phyloP scores from a whole-genome alignment of 495 filamentous ascomycete species.

The Patellaria atrata region DNA sequence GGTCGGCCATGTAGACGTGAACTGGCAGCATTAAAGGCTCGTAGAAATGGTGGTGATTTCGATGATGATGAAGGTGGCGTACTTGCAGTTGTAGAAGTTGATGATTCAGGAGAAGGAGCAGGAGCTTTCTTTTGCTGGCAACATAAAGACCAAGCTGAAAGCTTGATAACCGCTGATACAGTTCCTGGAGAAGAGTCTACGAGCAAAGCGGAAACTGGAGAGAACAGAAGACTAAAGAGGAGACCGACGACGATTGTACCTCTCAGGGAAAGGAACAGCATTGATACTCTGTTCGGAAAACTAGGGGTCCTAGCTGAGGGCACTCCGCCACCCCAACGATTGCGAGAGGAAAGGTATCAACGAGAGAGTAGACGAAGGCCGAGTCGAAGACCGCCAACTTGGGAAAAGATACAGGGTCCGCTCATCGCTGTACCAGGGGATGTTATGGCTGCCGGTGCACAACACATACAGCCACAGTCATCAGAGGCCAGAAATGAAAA shows the following conservation, averaged over 20 bases:
- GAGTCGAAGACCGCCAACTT: constrained; percentile 18
- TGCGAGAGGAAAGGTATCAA: constrained; percentile 17
- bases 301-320: constrained; percentile 56
- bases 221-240: constrained; percentile 2
- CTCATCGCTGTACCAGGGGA: constrained; percentile 25
- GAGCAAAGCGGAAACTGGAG: background rate
- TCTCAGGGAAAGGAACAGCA: constrained; percentile 49
- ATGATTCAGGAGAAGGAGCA: constrained; percentile 29
- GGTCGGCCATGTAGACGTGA: constrained; percentile 68
- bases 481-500: constrained; percentile 11
- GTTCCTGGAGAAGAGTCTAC: no score
- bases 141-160: constrained; percentile 71
- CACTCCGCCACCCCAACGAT: constrained; percentile 24
- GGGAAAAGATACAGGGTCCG: constrained; percentile 29
- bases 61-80: constrained; percentile 23
- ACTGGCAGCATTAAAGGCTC: constrained; percentile 34
- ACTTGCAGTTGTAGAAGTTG: constrained; percentile 26
- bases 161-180: constrained; percentile 15
- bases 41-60: constrained; percentile 23
- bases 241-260: constrained; percentile 23
- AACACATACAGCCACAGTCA: constrained; percentile 5
- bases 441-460: constrained; percentile 7
- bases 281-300: constrained; percentile 69
- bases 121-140: constrained; percentile 76
- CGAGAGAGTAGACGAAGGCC: constrained; percentile 5